Evolutionary conservation across 306 rosid genomes (phyloP).

Genomic region (Canavalia ensiformis): DNA sequence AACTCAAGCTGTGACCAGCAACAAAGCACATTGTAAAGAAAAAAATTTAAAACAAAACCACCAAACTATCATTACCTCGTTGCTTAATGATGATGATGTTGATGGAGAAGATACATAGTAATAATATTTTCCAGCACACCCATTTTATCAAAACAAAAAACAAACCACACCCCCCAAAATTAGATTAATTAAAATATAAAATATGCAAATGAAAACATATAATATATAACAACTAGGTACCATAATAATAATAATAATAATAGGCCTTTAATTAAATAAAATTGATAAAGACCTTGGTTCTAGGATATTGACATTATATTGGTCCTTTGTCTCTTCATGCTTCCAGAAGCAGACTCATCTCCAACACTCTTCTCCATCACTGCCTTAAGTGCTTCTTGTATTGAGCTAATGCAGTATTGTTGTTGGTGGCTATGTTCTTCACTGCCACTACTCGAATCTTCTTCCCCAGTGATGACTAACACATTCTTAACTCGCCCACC

Average conservation of each 20-base stretch:
- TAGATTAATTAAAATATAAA: neutral
- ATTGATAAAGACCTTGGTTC: constrained; percentile 63
- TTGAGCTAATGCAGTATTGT: constrained; percentile 70
- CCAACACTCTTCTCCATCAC: constrained; percentile 86
- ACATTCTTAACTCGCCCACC: constrained; percentile 96
- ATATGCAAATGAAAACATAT: neutral
- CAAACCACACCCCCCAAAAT: constrained; percentile 54
- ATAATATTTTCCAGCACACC: constrained; percentile 55
- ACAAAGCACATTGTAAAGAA: constrained; percentile 23
- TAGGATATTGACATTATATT: constrained; percentile 66
- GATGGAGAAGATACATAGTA: constrained; percentile 45
- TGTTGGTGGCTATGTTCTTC: constrained; percentile 47
- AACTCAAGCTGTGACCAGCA: constrained; percentile 33
- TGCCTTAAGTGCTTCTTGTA: constrained; percentile 85
- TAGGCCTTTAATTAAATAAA: constrained; percentile 49
- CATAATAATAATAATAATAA: neutral
- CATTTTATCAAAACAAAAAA: neutral
- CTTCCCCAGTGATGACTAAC: constrained; percentile 78
- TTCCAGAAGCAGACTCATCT: constrained; percentile 71
- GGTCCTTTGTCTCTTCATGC: constrained; percentile 90
- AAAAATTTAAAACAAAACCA: constrained; percentile 40
- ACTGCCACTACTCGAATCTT: constrained; percentile 49
- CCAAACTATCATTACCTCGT: constrained; percentile 63
- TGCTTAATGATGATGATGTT: constrained; percentile 49
- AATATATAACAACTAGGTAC: constrained; percentile 33